phyloP scores from a whole-genome alignment of 176 grass and related monocot genomes.

The Zea luxurians region DNA sequence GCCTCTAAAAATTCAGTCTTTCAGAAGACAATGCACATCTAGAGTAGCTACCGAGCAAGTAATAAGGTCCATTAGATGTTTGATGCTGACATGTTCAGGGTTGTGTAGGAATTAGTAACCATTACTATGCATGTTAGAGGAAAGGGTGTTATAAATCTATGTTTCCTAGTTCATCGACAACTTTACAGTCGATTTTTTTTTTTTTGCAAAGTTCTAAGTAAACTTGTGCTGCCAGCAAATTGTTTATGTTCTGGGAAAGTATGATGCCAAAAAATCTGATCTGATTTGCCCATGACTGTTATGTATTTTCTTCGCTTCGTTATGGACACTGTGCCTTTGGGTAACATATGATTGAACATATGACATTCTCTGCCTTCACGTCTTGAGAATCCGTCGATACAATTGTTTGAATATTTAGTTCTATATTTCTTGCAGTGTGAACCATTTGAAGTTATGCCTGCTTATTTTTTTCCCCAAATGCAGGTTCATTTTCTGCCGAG shows the following conservation, averaged over 20 bases:
- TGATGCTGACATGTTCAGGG: not conserved
- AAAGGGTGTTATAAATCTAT: not conserved
- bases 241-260: not conserved
- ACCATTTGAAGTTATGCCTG: not conserved
- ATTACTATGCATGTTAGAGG: not conserved
- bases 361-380: not conserved
- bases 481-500: constrained; percentile 99
- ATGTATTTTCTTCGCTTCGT: not conserved
- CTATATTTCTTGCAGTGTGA: not conserved
- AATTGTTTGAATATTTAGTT: not conserved
- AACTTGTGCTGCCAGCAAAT: not conserved
- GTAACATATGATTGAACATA: not conserved
- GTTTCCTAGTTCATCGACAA: not conserved
- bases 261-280: not conserved
- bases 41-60: not conserved
- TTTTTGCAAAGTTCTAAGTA: not conserved
- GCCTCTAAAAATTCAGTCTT: constrained; percentile 4
- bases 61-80: not conserved
- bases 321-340: not conserved
- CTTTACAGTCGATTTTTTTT: not conserved
- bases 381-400: not conserved
- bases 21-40: not conserved
- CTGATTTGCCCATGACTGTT: not conserved
- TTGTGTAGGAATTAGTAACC: constrained; percentile 2
- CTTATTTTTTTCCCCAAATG: not conserved